A percentile compares a stretch with the other conserved stretches of the same genome.
Evolutionary conservation across 2,329 filamentous ascomycete species (phyloP).

Genomic region (Penicillium sp.): DNA sequence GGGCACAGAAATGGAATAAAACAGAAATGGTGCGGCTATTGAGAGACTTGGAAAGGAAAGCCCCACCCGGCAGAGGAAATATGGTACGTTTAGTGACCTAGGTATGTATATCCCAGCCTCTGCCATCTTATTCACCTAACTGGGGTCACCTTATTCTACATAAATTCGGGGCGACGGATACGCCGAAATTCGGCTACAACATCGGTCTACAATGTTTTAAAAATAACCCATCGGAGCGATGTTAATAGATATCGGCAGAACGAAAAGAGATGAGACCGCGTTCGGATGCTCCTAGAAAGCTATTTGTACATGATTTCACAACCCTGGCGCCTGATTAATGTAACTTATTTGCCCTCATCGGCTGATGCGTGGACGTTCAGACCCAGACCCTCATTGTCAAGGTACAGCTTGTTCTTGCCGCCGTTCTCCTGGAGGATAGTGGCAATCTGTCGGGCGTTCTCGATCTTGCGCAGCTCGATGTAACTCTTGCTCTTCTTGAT

Average conservation of each 20-base stretch:
- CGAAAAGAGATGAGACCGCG: conserved; percentile 33
- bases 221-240: neutral
- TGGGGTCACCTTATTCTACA: no score
- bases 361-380: conserved; percentile 64
- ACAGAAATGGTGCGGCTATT: neutral
- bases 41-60: neutral
- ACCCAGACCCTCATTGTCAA: conserved; percentile 85
- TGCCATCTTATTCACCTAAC: no score
- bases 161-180: neutral
- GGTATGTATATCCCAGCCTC: neutral
- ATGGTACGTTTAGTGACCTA: no score
- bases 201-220: neutral
- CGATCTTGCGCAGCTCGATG: conserved; percentile 94
- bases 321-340: conserved; percentile 21
- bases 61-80: no score
- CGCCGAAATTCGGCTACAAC: neutral
- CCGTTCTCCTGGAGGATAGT: conserved; percentile 77
- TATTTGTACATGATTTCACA: conserved; percentile 37
- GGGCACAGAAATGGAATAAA: conserved; percentile 2
- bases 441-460: conserved; percentile 91
- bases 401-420: conserved; percentile 86
- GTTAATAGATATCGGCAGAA: neutral
- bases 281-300: conserved; percentile 32
- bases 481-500: conserved; percentile 99
- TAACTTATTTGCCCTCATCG: conserved; percentile 33